Base-by-base conservation (phyloP, 169 alveolate species). In the Babesia sp. region DNA sequence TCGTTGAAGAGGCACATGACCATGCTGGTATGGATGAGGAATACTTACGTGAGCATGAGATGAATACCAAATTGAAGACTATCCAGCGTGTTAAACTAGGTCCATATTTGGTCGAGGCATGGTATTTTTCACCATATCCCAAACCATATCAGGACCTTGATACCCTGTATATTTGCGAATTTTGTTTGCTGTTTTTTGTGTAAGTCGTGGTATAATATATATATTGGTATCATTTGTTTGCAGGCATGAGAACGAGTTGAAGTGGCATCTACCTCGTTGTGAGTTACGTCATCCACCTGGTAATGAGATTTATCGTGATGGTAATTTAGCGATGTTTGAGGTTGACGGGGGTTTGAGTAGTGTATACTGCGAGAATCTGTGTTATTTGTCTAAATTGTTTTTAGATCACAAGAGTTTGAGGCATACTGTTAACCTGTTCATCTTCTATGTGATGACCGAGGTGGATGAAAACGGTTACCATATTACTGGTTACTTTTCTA, bases 71-170 rank as follows among this genome's bases (percentile, higher is more conserved):
- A 83, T 54, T 94, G 60, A 96, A 95, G 77, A 95, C 98, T 20
- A 96, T 97, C 18, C 93, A 93, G 55, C 90, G 87, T 68, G 93
- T 97, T n/a, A 94, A 91, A 60, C 91, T 97, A 51, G 99, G 99
- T 7, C 86, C 91, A 45, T 91, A 86, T 87, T 67, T 93, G 60
- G 97, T 96, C 22, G 99, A 96, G 75, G 91, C 98, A 16, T 97
- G 99, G 99, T 97, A 97, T 81, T 97, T 94, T 82, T 94, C 99
- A 31, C 99, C 99, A 33, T 96, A 94, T 58, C 99, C 99, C 14
- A 93, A 92, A 55, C 97, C 93, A 42, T 96, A 90, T 60, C 99
- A 97, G 67, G 92, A 96, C 71, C 87, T 94, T 33, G 98, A 95
- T 44, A 89, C 91, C 3, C 90, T 98, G 36, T 94, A 91, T 73